Evolutionary conservation across 169 alveolate genomes (phyloP).

Genomic region (Plasmodium inui): DNA sequence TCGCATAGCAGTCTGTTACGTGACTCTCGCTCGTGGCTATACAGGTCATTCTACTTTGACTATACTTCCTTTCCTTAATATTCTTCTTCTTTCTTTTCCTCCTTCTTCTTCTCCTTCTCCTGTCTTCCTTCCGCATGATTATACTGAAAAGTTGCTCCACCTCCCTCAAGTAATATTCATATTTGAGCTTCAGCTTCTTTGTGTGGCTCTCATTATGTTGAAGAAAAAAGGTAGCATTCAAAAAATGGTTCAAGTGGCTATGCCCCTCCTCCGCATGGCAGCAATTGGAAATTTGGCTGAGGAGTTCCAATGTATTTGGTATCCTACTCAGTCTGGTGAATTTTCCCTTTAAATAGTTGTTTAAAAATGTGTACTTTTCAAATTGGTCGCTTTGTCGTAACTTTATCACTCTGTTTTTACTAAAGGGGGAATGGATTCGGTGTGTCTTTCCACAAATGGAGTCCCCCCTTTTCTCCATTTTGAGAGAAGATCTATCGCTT

Average conservation of each 20-base stretch:
- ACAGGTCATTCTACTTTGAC: background rate
- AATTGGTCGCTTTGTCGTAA: background rate
- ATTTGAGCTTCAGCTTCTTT: slow-evolving; percentile 30
- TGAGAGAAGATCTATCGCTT: background rate
- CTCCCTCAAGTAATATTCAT: slow-evolving; percentile 44
- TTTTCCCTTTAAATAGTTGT: slow-evolving; percentile 21
- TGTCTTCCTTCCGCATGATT: background rate
- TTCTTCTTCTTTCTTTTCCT: background rate
- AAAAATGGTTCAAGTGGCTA: background rate
- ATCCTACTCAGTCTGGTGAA: background rate
- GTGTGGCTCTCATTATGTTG: slow-evolving; percentile 7
- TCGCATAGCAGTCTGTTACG: slow-evolving; percentile 2
- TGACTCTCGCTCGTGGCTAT: background rate
- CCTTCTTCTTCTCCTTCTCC: background rate
- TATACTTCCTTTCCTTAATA: background rate
- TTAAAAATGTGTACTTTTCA: slow-evolving; percentile 38
- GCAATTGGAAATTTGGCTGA: slow-evolving; percentile 7
- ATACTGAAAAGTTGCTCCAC: slow-evolving; percentile 33
- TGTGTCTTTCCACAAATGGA: background rate
- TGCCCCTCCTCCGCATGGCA: background rate
- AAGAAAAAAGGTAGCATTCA: background rate
- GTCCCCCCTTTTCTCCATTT: background rate
- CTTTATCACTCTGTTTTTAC: background rate
- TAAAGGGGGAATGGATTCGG: background rate
- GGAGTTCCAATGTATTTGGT: slow-evolving; percentile 26